A percentile compares a stretch with the other conserved stretches of the same genome.
Evolutionary conservation across 345 rosid species (phyloP).

Genomic region (Firmiana major): DNA sequence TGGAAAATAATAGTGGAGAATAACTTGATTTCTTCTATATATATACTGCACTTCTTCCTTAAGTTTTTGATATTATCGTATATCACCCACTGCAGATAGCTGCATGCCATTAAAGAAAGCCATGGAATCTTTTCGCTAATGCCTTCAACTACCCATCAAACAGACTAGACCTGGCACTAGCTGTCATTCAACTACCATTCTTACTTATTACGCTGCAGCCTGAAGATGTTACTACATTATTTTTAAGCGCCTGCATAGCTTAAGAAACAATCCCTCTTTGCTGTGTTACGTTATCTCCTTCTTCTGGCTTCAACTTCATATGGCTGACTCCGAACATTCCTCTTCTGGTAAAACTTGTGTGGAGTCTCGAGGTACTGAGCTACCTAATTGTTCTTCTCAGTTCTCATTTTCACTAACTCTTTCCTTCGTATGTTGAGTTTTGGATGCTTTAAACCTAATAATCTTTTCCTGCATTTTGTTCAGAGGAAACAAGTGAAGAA

Average conservation of each 20-base stretch:
- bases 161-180: background rate
- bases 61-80: background rate
- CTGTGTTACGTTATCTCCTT: background rate
- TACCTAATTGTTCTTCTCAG: background rate
- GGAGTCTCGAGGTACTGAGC: conserved; percentile 35
- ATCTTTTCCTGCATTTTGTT: background rate
- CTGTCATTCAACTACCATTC: conserved; percentile 7
- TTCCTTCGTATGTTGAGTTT: background rate
- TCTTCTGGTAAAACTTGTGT: conserved; percentile 33
- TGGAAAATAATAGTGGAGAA: background rate
- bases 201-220: background rate
- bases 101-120: background rate
- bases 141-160: conserved; percentile 10
- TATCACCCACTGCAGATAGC: background rate
- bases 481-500: conserved; percentile 33
- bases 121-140: background rate
- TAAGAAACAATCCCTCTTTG: background rate
- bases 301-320: conserved; percentile 13
- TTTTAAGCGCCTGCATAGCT: background rate
- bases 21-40: background rate
- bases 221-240: too few species aligned
- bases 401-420: too few species aligned
- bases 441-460: background rate
- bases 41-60: background rate
- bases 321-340: conserved; percentile 56